Evolutionary conservation across 306 rosid genomes (phyloP), one percentile per base, ranked within the genome.

Genomic region (Carpinus viminea): DNA sequence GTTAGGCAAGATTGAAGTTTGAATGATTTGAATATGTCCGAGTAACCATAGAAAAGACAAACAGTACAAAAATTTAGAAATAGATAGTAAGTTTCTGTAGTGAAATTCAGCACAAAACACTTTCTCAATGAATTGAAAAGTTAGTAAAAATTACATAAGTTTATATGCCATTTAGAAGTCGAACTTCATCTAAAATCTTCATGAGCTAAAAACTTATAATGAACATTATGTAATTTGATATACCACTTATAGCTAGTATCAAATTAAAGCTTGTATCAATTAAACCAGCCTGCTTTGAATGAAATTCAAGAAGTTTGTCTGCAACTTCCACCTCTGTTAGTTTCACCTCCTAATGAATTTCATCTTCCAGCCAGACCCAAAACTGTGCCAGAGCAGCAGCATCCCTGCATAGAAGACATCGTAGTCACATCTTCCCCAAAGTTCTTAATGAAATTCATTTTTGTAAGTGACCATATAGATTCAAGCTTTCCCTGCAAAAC

Each of bases 331-430:
- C 91, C 86, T 95, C 98, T 26, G 93, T 88, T 56, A 92, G 68
- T 88, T 80, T 80, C 79, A 85, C 83, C 41, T 81, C 83, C 45
- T 86, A 71, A 5, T 80, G 69, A 45, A 95, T 91, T 91, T 92
- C 87, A 52, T 87, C 91, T 85, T 95, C 97, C 20, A 92, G 55
- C 98, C 98, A 95, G 77, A 79, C 90, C 98, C 98, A 95, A 83
- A 95, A 95, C 81, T 87, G 95, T 74, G 92, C 89, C 71, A 92
- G 90, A 69, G 96, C 97, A 76, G 98, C 97, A 41, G 96, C 98
- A 84, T 95, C 98, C 88, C 98, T 95, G 87, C 81, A 87, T 50
- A 74, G 66, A 83, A 73, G 72, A 79, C 56, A 78, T 72, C 78
- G 55, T 31, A 38, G 43, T 38, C 43, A 73, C 78, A 83, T 61